These are phyloP conservation scores for Chrysoporthe austroafricana DNA, from an alignment of 2,329 filamentous ascomycete genomes.

Conservation along the genomic window DNA sequence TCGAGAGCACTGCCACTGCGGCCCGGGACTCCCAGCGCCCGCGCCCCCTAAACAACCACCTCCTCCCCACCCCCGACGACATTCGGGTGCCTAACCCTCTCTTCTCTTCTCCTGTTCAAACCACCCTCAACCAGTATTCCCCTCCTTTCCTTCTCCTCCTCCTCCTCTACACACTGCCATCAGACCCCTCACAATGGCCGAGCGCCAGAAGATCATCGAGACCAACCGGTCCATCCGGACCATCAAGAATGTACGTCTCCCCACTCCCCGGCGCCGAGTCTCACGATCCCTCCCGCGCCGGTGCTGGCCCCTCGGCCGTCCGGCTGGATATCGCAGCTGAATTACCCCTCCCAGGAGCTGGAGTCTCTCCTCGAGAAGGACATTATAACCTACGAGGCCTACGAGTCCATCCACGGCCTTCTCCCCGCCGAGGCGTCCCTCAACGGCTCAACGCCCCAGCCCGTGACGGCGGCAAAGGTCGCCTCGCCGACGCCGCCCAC, in stretches of 20 bases:
- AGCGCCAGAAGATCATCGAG: slow-evolving; percentile 65
- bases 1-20: neutral
- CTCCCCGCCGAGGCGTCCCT: slow-evolving; percentile 74
- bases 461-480: slow-evolving; percentile 33
- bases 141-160: neutral
- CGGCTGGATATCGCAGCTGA: no score
- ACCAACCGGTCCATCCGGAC: slow-evolving; percentile 84
- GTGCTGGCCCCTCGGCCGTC: no score
- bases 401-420: slow-evolving; percentile 73
- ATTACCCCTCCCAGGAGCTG: slow-evolving; percentile 68
- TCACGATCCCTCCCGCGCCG: neutral
- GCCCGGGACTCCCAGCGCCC: neutral
- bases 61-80: neutral
- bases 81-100: no score
- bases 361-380: slow-evolving; percentile 85
- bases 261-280: neutral
- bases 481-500: slow-evolving; percentile 26
- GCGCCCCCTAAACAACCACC: neutral
- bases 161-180: neutral
- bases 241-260: slow-evolving; percentile 76
- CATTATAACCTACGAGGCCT: slow-evolving; percentile 74
- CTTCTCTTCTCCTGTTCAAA: neutral
- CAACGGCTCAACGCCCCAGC: slow-evolving; percentile 48
- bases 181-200: slow-evolving; percentile 32
- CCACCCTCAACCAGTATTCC: no score